A percentile compares a stretch with the other conserved stretches of the same genome.
These are phyloP conservation scores for Papilionanthe hybrid DNA, from an alignment of 116 monocot genomes.

Conservation along the genomic window DNA sequence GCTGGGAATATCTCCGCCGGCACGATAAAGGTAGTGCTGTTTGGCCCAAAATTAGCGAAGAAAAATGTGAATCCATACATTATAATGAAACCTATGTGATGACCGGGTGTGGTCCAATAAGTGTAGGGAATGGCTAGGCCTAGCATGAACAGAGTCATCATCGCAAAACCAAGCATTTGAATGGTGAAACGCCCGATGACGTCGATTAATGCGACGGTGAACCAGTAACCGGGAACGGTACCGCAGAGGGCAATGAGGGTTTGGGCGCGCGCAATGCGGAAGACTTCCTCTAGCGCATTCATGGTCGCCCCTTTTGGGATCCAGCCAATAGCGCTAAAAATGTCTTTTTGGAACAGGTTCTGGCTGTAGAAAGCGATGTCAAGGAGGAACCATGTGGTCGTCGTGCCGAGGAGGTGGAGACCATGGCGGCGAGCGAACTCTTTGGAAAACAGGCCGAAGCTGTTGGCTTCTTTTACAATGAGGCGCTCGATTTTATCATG, in stretches of 20 bases:
- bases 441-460: constrained; percentile 9
- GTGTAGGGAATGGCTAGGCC: constrained; percentile 13
- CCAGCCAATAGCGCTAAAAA: constrained; percentile 11
- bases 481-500: too few species aligned
- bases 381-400: too few species aligned
- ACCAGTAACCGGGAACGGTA: constrained; percentile 13
- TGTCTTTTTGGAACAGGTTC: constrained; percentile 4
- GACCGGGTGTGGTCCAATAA: constrained; percentile 4
- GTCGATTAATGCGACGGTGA: constrained; percentile 11
- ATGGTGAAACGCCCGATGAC: constrained; percentile 6
- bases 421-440: too few species aligned
- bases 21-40: constrained; percentile 12
- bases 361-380: too few species aligned
- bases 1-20: constrained; percentile 14
- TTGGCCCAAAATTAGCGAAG: constrained; percentile 16
- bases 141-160: constrained; percentile 16
- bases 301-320: constrained; percentile 11
- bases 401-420: too few species aligned
- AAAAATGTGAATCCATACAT: constrained; percentile 17
- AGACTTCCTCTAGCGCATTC: constrained; percentile 14
- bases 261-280: constrained; percentile 9
- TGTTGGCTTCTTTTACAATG: too few species aligned
- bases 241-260: constrained; percentile 17
- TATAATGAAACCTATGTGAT: constrained; percentile 11
- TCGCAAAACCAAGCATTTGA: background rate